Evolutionary conservation across 306 rosid species (phyloP), one percentile per base, ranked within the genome.

Genomic region (Crataegus laevigata): DNA sequence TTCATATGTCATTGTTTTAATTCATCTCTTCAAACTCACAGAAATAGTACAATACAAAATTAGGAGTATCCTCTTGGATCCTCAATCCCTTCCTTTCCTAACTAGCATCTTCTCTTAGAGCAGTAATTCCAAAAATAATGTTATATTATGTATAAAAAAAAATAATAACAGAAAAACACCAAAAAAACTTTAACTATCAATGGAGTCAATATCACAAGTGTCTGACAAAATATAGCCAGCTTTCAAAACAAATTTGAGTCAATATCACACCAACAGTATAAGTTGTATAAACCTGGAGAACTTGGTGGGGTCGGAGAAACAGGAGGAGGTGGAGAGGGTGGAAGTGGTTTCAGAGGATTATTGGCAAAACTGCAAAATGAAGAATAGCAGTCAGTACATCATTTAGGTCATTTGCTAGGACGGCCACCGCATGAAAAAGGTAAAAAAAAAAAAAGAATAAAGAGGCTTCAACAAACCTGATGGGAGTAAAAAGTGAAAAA

Each of bases 401-500:
- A 66, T 70, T 40, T 2, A 5, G 22, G 8, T 9, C 47, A 42
- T 24, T n/a, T 14, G n/a, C 2, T 25, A 26, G 28, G 50, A 70
- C 29, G 12, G 66, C 24, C 34, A 26, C 29, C 11, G 10, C 29
- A 66, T 30, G 66, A 74, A 30, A 78, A 26, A 45, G 47, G 55
- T 22, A 68, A 30, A 47, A 30, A 64, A 30, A 47, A 30, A 64
- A 65, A 57, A 69, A 9, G 64, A 71, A 52, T n/a, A 55, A 82
- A 59, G 28, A 28, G 51, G 29, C 38, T 60, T 79, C 57, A 64
- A 83, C 62, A 72, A 69, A 96, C 99, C 98, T 96, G 93, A 88
- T 88, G 40, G 97, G 96, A 76, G 98, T 92, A 87, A 96, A 92
- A 47, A 84, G 72, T 43, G 89, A 82, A 87, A 96, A 96, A 55